These are phyloP conservation scores for Penicillium odoratum DNA, from an alignment of 495 filamentous ascomycete species.

Conservation along the genomic window DNA sequence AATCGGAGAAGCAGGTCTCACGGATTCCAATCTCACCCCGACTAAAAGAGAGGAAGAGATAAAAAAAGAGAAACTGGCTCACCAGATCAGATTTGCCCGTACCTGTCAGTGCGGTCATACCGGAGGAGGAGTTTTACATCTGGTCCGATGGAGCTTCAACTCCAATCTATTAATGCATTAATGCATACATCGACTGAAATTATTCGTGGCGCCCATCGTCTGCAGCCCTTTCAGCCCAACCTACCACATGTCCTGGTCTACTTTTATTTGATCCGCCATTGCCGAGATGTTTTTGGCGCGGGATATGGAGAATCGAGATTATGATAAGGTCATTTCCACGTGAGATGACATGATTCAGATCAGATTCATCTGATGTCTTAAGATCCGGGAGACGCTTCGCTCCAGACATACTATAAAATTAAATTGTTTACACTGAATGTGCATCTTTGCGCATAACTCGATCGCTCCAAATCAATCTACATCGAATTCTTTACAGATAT, in stretches of 20 bases:
- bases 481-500: not conserved
- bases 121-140: slow-evolving; percentile 22
- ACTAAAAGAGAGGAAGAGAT: slow-evolving; percentile 9
- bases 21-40: slow-evolving; percentile 20
- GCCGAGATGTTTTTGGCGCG: slow-evolving; percentile 6
- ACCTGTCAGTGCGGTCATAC: slow-evolving; percentile 30
- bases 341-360: not conserved
- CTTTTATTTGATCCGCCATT: slow-evolving; percentile 19
- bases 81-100: slow-evolving; percentile 21
- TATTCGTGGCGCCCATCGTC: slow-evolving; percentile 6
- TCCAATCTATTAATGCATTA: slow-evolving; percentile 9
- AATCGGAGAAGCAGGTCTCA: slow-evolving; percentile 15
- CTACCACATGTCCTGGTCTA: slow-evolving; percentile 3
- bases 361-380: not conserved
- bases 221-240: slow-evolving; percentile 3
- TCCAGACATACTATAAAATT: no score
- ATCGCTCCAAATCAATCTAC: slow-evolving; percentile 4
- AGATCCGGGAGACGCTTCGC: no score
- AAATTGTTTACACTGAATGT: no score
- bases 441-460: not conserved
- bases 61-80: slow-evolving; percentile 11
- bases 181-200: slow-evolving; percentile 16
- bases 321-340: slow-evolving; percentile 5
- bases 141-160: slow-evolving; percentile 20
- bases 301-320: not conserved